phyloP scores from a whole-genome alignment of 805 yeast genomes.

The Cyberlindnera mrakii region DNA sequence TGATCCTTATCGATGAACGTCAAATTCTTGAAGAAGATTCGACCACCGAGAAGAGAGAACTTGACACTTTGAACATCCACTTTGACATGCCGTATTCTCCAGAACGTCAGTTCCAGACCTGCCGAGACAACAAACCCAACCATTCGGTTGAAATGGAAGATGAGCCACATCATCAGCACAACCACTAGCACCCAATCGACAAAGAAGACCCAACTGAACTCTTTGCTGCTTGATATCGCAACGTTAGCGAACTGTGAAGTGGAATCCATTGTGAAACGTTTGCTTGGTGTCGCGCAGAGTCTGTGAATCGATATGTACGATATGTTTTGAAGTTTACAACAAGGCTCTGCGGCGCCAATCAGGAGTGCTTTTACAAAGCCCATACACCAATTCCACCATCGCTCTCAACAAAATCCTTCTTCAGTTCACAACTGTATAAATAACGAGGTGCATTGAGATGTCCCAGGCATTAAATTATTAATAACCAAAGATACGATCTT shows the following conservation, averaged over 20 bases:
- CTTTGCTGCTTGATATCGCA: constrained; percentile 24
- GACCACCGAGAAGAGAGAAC: constrained; percentile 76
- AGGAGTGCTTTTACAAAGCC: no score
- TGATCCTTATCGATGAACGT: constrained; percentile 69
- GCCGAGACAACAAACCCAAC: constrained; percentile 55
- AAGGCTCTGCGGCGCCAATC: no score
- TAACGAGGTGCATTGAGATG: no score
- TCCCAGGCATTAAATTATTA: no score
- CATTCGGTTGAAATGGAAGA: constrained; percentile 73
- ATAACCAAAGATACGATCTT: no score
- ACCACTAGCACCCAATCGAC: constrained; percentile 76
- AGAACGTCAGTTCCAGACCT: constrained; percentile 45
- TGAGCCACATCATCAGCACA: constrained; percentile 51
- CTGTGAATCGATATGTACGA: no score
- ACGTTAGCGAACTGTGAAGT: constrained; percentile 25
- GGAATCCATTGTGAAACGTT: constrained; percentile 18
- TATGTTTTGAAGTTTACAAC: no score
- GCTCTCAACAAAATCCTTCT: no score
- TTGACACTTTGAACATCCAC: constrained; percentile 69
- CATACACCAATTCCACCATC: no score
- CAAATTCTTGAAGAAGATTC: constrained; percentile 70
- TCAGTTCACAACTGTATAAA: no score
- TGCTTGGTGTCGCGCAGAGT: no score
- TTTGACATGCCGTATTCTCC: constrained; percentile 56
- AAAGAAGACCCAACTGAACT: constrained; percentile 67